These are phyloP conservation scores for Colletotrichum orchidophilum DNA, from an alignment of 2,329 filamentous ascomycete genomes.

Conservation along the genomic window DNA sequence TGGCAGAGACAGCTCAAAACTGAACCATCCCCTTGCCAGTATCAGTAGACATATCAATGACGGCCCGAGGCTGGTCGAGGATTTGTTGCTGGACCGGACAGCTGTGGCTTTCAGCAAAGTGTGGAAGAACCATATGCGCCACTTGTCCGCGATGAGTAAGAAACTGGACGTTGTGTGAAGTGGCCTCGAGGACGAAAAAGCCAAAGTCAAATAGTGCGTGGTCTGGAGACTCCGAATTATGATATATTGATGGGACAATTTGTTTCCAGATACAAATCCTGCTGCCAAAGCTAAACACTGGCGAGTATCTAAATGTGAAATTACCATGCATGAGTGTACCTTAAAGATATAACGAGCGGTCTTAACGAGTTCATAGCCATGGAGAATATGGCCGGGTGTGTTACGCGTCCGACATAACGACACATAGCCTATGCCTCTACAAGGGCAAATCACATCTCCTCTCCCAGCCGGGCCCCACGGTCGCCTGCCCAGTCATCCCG, in stretches of 20 bases:
- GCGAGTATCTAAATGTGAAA: background rate
- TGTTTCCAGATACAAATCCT: background rate
- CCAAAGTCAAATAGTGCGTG: background rate
- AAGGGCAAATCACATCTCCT: constrained; percentile 48
- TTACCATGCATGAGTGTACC: background rate
- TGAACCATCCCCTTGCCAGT: background rate
- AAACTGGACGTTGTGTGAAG: background rate
- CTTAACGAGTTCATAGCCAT: background rate
- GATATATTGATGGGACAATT: background rate
- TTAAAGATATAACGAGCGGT: background rate
- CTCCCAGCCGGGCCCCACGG: constrained; percentile 63
- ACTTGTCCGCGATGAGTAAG: background rate
- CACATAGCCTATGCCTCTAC: background rate
- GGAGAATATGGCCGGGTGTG: background rate
- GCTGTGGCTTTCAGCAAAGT: no score
- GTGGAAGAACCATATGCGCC: no score
- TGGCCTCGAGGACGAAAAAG: background rate
- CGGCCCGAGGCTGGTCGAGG: background rate
- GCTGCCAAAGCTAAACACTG: background rate
- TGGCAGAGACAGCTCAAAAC: background rate
- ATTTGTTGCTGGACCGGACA: background rate
- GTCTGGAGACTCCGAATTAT: constrained; percentile 7
- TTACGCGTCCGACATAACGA: background rate
- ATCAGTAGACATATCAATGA: background rate
- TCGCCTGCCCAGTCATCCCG: constrained; percentile 77